phyloP scores from a whole-genome alignment of 257 asterid species.

The Rehmannia glutinosa region DNA sequence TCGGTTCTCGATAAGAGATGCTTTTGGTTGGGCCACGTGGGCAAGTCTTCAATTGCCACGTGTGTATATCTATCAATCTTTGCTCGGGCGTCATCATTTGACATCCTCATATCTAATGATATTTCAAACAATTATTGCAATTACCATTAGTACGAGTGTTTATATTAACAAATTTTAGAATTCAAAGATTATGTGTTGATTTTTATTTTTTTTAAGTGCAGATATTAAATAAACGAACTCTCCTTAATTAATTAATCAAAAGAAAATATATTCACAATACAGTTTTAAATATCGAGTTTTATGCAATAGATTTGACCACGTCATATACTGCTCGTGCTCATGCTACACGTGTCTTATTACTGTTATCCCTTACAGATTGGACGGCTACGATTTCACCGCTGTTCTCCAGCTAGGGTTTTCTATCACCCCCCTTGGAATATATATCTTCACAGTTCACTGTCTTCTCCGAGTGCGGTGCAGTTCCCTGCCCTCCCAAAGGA shows the following conservation, averaged over 20 bases:
- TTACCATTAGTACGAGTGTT: no score
- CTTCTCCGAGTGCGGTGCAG: constrained; percentile 53
- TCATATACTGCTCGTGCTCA: not conserved
- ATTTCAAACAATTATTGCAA: no score
- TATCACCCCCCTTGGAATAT: constrained; percentile 12
- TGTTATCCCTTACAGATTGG: not conserved
- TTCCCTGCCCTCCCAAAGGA: constrained; percentile 47
- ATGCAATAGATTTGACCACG: constrained; percentile 12
- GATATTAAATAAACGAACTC: no score
- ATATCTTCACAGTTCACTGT: constrained; percentile 18
- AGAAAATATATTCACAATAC: no score
- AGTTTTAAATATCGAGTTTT: no score
- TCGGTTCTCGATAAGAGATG: no score
- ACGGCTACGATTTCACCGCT: constrained; percentile 33
- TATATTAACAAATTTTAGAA: not conserved
- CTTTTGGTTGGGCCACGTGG: no score
- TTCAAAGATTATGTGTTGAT: not conserved
- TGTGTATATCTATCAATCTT: no score
- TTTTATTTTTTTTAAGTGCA: no score
- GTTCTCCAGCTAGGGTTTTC: constrained; percentile 40
- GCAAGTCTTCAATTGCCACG: no score
- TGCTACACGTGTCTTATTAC: constrained; percentile 4
- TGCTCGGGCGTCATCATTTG: not conserved
- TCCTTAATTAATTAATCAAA: no score
- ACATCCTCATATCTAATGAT: no score